Evolutionary conservation across 2,329 filamentous ascomycete genomes (phyloP), one percentile per base, ranked within the genome.

Genomic region (Cladophialophora yegresii): DNA sequence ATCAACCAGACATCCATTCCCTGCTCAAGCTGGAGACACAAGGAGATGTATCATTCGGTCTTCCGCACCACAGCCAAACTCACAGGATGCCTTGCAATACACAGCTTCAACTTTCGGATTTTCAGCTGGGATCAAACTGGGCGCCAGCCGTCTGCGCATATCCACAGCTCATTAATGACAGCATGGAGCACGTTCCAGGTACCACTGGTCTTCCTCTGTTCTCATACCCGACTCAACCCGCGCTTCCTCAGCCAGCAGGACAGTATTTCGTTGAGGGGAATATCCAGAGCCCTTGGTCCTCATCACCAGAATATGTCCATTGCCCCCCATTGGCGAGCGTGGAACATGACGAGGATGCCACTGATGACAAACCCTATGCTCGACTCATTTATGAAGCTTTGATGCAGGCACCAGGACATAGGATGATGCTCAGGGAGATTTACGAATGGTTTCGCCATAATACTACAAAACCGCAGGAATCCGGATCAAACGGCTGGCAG

Each of bases 381-480:
- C 84, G 89, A 71, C 83, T 96, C 16, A 91, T 98, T 66, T 90
- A 88, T 73, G 81, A 83, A 58, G 92, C 92, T 0, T 84, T 98
- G 22, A 85, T 88, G 79, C 86, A 86, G 69, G 84, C 83, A 0
- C 84, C 87, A 0, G 80, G 82, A 4, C 83, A 89, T 67, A 87
- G 85, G 23, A 89, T 97, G 86, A 86, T 89, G 1, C 82, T 98
- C 12, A 88, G 92, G 70, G 89, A 96, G 60, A 90, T 98, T 63
- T 98, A 98, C 77, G 83, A 89, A 63, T 98, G 93, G 92, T 96
- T 98, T 72, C 82, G 85, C 49, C 83, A 88, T 30, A 88, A 96
- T 73, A 96, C 92, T 2, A 84, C 85, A 70, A 96, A 95, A 76
- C 86, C 85, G 4, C 86, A 82, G 58, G 83, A 83, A 53, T 74